Evolutionary conservation across 495 filamentous ascomycete species (phyloP), one percentile per base, ranked within the genome.

Genomic region (Penicillium waksmanii): DNA sequence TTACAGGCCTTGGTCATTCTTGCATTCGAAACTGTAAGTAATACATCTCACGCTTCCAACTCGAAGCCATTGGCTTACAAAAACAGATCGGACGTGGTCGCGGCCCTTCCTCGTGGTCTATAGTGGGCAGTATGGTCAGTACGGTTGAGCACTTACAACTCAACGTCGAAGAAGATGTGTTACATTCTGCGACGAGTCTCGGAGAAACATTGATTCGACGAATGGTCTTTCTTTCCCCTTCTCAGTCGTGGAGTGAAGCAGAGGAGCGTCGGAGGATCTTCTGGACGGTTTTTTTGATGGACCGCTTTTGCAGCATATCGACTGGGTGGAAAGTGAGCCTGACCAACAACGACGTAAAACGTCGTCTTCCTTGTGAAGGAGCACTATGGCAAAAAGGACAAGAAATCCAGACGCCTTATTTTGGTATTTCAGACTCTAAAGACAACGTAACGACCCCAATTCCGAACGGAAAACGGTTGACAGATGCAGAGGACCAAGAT

Each of bases 291-390:
- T 70, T 70, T 10, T 40, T 70, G 10, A 67, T 72, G 62, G 69
- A 72, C 47, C 54, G 69, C 11, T 72, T 69, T 42, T 71, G 69
- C 53, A 66, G 57, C 34, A 60, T 68, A 1, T 64, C 69, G 11
- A 68, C 65, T 3, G 69, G 67, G 9, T 72, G 42, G 42, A 44
- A 44, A 19, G n/a, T 44, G 63, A 65, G 67, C 44, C 55, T 70
- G 2, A 64, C 62, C 5, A 60, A 66, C 21, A 74, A 65, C 47
- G 73, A 77, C 51, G 71, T 80, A 0, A 68, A 73, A 25, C 74
- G 75, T 7, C 71, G 74, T 3, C 62, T 80, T 9, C 77, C 77
- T 11, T 74, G 73, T 46, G 72, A 76, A 44, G 67, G 67, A 13
- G 62, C 55, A 0, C 19, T 64, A 0, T 70, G 67, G 67, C 54